Conservation (phyloP, 164 flowering plant genomes). For the Vitis cinerea region DNA sequence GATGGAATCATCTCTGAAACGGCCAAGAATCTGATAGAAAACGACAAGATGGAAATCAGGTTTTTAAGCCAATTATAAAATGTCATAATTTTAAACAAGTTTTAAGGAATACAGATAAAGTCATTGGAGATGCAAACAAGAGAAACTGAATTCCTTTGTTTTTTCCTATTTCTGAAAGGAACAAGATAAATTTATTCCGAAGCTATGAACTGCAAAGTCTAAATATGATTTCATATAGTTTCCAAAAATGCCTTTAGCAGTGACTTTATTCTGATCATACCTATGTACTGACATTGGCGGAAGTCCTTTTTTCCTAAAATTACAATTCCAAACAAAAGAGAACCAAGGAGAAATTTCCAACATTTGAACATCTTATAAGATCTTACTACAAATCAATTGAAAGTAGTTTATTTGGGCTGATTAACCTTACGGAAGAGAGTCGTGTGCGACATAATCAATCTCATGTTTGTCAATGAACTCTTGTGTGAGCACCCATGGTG, state of each 20-base stretch:
- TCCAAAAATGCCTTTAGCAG: no score
- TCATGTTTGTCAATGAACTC: slow-evolving; percentile 25
- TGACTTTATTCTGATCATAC: no score
- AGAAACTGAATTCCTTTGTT: neutral
- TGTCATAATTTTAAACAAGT: neutral
- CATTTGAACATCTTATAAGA: no score
- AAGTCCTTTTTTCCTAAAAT: no score
- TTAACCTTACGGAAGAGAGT: slow-evolving; percentile 23
- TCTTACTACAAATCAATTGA: neutral
- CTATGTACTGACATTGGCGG: no score
- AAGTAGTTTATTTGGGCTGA: neutral
- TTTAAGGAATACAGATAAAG: neutral
- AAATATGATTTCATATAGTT: no score
- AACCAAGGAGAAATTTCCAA: no score
- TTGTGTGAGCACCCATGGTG: slow-evolving; percentile 22
- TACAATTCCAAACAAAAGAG: no score
- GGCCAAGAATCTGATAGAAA: neutral
- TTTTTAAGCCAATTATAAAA: no score
- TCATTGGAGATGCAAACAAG: neutral
- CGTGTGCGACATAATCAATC: slow-evolving; percentile 25
- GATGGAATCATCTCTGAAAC: neutral
- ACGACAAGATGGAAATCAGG: neutral
- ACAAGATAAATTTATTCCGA: neutral
- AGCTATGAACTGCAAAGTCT: neutral
- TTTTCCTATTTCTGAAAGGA: neutral